phyloP scores from a whole-genome alignment of 2,329 filamentous ascomycete genomes.

The Venturia carpophila region DNA sequence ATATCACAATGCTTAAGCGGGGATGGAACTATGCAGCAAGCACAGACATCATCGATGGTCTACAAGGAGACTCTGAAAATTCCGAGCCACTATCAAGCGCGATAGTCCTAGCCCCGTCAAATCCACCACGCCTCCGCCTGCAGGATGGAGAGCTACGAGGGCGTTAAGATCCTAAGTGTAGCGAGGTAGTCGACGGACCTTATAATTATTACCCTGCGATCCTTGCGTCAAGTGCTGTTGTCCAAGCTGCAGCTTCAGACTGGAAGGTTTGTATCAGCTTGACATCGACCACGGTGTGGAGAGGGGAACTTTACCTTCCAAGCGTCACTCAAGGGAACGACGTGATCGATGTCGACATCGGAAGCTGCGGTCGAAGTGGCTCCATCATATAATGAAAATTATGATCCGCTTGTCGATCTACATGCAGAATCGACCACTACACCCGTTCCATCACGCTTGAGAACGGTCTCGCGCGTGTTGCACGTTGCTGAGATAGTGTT shows the following conservation, averaged over 20 bases:
- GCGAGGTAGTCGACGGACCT: too few species aligned
- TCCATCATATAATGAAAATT: constrained; percentile 68
- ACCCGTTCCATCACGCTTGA: constrained; percentile 62
- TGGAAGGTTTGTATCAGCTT: constrained; percentile 26
- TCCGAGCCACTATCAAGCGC: too few species aligned
- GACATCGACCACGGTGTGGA: background rate
- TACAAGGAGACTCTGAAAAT: too few species aligned
- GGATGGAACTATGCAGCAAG: too few species aligned
- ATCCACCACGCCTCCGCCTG: too few species aligned
- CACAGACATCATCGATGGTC: too few species aligned
- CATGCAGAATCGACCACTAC: constrained; percentile 56
- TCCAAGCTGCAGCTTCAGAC: constrained; percentile 67
- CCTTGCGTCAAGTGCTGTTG: too few species aligned
- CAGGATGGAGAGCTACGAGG: too few species aligned
- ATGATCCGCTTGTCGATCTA: constrained; percentile 55
- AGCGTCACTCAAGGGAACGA: constrained; percentile 73
- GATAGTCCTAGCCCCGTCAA: too few species aligned
- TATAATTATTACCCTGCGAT: too few species aligned
- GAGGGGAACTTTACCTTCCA: constrained; percentile 53
- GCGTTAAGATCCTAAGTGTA: too few species aligned
- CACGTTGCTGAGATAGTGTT: constrained; percentile 56
- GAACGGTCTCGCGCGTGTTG: constrained; percentile 65
- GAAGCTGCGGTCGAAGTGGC: constrained; percentile 58
- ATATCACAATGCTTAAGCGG: too few species aligned
- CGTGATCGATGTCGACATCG: constrained; percentile 75